Evolutionary conservation across 1,284 basidiomycete species (phyloP), one percentile per base, ranked within the genome.

Genomic region (Boletellus deceptivus): DNA sequence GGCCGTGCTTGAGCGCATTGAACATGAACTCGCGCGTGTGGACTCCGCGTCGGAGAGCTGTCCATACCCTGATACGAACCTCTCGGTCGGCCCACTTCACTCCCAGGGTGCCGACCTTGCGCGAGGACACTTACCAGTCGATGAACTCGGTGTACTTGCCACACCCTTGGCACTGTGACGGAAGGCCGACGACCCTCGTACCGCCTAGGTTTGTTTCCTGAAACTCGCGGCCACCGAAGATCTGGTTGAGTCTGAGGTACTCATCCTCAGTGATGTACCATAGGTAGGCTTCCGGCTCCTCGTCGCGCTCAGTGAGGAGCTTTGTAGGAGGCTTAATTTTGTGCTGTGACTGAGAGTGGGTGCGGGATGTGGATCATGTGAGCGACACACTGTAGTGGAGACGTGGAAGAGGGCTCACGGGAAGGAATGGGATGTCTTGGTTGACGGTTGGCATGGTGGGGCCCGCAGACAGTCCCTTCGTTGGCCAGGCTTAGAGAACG

Each of bases 181-280:
- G 57, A 14, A 55, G 43, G 22, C 57, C 58, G 1, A 60, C 29
- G 1, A 58, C 57, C 8, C 49, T 55, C 2, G 57, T 58, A 8
- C 55, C 57, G 3, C 58, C 58, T 18, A 58, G 1, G 6, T 55
- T 55, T 2, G 55, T 55, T 3, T 60, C 49, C 34, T 58, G 57
- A 41, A 58, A 51, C 13, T 58, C 58, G 6, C 17, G 55, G 16
- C 44, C 55, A 10, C 9, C 47, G 6, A 58, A 58, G 17, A 58
- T 40, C 27, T 58, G 31, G 20, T 49, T 58, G 42, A 58, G 57
- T 24, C 57, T 39, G 13, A 58, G 48, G 35, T 60, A 58, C 35
- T 58, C 57, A 39, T 58, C 51, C 34, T 58, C 55, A 29, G 58
- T 58, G 36, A 58, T 58, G 24, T 58, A 58, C 58, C 57, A 58